Conservation (phyloP, 768 basidiomycete species). For the Boletus barrowsii region DNA sequence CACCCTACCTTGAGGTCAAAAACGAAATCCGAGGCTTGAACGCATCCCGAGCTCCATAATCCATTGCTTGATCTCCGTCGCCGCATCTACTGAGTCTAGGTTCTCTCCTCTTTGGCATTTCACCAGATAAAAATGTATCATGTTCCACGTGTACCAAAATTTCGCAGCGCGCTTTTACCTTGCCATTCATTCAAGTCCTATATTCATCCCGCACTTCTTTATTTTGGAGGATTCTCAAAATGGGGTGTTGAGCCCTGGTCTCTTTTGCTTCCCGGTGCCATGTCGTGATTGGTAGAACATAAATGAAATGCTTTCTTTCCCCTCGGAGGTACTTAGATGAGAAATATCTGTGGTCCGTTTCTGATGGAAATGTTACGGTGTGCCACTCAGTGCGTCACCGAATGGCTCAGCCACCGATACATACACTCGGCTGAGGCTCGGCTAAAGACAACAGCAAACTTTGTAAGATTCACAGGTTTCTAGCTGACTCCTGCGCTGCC, state of each 20-base stretch:
- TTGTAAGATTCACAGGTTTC: too few relatives aligned
- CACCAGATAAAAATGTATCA: constrained; percentile 15
- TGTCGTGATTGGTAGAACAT: too few relatives aligned
- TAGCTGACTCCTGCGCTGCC: too few relatives aligned
- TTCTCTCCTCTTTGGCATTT: constrained; percentile 4
- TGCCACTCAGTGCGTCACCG: too few relatives aligned
- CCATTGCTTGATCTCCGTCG: neutral
- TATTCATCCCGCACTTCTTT: constrained; percentile 3
- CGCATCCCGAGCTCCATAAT: neutral
- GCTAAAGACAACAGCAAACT: too few relatives aligned
- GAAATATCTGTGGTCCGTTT: too few relatives aligned
- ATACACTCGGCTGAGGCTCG: too few relatives aligned
- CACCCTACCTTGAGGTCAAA: constrained; percentile 51
- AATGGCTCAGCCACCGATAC: too few relatives aligned
- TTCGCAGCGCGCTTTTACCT: neutral
- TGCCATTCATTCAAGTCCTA: neutral
- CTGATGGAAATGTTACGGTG: too few relatives aligned
- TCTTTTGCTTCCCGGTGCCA: neutral
- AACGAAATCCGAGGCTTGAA: constrained; percentile 25
- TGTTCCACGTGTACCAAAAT: constrained; percentile 27
- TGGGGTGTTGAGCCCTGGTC: constrained; percentile 21
- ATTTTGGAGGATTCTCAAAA: constrained; percentile 15
- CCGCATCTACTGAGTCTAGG: neutral
- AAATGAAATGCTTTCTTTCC: too few relatives aligned
- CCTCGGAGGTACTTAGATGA: too few relatives aligned